phyloP scores from a whole-genome alignment of 176 grass and related monocot species.

The Areca catechu region DNA sequence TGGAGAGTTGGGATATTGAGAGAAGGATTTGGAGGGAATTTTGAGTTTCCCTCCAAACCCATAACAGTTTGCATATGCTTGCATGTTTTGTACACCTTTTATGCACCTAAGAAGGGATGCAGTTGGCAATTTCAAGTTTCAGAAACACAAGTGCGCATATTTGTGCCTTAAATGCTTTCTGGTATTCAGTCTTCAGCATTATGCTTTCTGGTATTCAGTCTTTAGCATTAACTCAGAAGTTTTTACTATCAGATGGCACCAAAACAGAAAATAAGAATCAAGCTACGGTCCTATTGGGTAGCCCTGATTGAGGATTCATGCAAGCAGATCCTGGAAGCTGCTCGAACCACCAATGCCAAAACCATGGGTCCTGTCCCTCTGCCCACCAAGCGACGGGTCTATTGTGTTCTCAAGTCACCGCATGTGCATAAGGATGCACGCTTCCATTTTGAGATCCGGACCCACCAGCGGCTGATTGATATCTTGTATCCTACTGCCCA shows the following conservation, averaged over 20 bases:
- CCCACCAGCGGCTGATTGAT: constrained; percentile 81
- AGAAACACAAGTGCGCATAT: no score
- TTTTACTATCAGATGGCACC: constrained; percentile 47
- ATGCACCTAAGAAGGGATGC: no score
- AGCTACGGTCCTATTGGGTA: constrained; percentile 93
- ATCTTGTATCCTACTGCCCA: constrained; percentile 79
- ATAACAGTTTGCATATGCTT: no score
- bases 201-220: no score
- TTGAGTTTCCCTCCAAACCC: no score
- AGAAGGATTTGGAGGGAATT: no score
- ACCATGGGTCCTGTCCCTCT: constrained; percentile 88
- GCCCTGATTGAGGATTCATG: constrained; percentile 81
- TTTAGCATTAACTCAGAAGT: neutral
- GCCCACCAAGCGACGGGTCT: constrained; percentile 70
- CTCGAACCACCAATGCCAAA: constrained; percentile 83
- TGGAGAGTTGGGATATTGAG: no score
- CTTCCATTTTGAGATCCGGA: constrained; percentile 94
- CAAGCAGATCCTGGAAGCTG: constrained; percentile 90
- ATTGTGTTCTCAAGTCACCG: constrained; percentile 94
- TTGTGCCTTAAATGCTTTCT: no score
- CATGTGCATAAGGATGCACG: constrained; percentile 95
- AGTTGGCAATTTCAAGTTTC: no score
- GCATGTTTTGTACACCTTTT: no score
- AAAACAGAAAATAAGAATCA: constrained; percentile 93
- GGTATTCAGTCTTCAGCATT: no score